Evolutionary conservation across 2,329 filamentous ascomycete genomes (phyloP).

Genomic region (Paraphaeosphaeria minitans): DNA sequence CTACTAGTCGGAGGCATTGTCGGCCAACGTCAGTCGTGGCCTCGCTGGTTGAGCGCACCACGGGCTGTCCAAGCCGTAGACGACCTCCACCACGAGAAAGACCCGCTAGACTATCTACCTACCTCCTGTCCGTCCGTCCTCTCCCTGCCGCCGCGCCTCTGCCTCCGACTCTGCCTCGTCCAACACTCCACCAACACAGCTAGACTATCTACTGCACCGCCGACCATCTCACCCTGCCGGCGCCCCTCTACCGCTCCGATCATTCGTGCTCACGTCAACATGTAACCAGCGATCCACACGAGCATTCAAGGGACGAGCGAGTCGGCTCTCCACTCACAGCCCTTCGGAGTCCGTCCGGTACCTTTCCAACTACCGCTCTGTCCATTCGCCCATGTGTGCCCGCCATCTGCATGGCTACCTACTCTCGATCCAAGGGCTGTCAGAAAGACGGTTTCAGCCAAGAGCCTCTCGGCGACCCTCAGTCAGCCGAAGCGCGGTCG

Average conservation of each 20-base stretch:
- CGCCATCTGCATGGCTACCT: background rate
- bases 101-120: background rate
- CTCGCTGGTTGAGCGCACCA: slow-evolving; percentile 4
- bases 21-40: background rate
- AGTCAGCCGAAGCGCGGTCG: background rate
- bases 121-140: background rate
- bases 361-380: slow-evolving; percentile 1
- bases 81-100: slow-evolving; percentile 2
- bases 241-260: slow-evolving; percentile 4
- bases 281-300: background rate
- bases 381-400: background rate
- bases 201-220: background rate
- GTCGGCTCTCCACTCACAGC: slow-evolving; percentile 12
- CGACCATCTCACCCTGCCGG: background rate
- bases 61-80: background rate
- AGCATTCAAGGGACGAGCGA: background rate
- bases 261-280: background rate
- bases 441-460: background rate
- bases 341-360: slow-evolving; percentile 14
- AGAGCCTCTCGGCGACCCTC: background rate
- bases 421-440: background rate
- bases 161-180: slow-evolving; percentile 1
- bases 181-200: slow-evolving; percentile 7
- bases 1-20: background rate
- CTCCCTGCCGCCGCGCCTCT: background rate